Percentiles rank a stretch among this genome's conserved stretches.
Evolutionary conservation across 129 eudicot species (phyloP).

Genomic region (Scalesia atractyloides): DNA sequence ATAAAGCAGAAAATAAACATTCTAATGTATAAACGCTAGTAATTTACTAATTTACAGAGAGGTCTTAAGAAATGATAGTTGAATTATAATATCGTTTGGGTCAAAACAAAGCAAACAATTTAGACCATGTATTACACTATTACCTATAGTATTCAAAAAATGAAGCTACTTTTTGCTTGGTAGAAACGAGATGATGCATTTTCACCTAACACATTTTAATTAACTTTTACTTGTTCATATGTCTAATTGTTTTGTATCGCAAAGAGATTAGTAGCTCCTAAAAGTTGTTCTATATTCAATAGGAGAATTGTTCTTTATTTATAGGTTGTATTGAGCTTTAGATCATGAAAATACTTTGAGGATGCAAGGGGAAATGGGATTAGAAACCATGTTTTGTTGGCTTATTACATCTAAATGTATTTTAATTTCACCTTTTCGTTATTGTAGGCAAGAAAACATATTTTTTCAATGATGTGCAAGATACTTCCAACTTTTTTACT

Average conservation of each 20-base stretch:
- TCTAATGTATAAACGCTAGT: neutral
- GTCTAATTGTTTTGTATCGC: constrained; percentile 1
- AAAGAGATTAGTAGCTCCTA: constrained; percentile 1
- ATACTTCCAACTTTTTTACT: neutral
- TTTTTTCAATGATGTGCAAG: neutral
- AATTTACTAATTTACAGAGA: neutral
- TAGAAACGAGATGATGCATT: constrained; percentile 27
- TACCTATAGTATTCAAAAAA: constrained; percentile 16
- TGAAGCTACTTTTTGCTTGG: constrained; percentile 31
- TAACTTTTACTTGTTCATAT: constrained; percentile 17
- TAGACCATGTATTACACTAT: constrained; percentile 10
- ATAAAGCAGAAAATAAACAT: neutral
- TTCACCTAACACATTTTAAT: constrained; percentile 29
- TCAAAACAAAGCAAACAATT: constrained; percentile 24
- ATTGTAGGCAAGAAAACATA: neutral
- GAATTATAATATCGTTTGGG: constrained; percentile 18
- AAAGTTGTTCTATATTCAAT: neutral
- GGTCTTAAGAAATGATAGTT: constrained; percentile 10
- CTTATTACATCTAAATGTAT: constrained; percentile 6
- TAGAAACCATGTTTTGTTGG: neutral
- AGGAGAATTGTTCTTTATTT: neutral
- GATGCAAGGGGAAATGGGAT: constrained; percentile 6
- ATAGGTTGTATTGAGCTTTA: neutral
- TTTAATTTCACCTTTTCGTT: neutral
- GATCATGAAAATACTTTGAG: neutral